Evolutionary conservation across 2,329 filamentous ascomycete species (phyloP), one percentile per base, ranked within the genome.

Genomic region (Arthroderma sp.): DNA sequence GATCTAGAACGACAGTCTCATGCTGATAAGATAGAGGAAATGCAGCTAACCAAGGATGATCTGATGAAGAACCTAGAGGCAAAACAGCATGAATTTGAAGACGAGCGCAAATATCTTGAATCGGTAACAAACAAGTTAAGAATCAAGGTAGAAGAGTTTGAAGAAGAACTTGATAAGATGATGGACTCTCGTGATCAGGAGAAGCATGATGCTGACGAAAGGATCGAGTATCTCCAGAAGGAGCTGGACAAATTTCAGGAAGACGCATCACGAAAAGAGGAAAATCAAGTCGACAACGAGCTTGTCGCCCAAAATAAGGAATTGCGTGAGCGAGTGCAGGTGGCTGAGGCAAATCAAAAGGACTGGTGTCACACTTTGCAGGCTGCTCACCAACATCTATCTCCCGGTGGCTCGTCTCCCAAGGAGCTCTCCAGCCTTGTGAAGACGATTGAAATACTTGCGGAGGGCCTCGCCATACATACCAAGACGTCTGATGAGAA

Each of bases 51-150:
- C 1, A 98, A 98, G 63, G 83, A 84, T 54, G 91, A 96, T 61
- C 76, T 98, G 6, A 79, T 98, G 65, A 82, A 86, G 52, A 98
- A 98, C 57, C 86, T 98, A 68, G 87, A 96, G 58, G 84, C 88
- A 8, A 77, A 93, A 52, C 86, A 95, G 63, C 79, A 78, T 28
- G 91, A 96, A 57, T 95, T 94, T 53, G 72, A 83, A 32, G 79
- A 81, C 41, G 89, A 96, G 62, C 78, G 91, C 34, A 86, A 83
- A 56, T 83, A 80, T 6, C 70, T 96, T 0, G 85, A 94, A 54
- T 72, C 77, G 10, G 88, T 96, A 59, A 80, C 91, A 46, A 82
- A 80, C 53, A 74, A 76, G 9, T 74, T 88, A 46, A 88, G 83
- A 57, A 72, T 80, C 44, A 83, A 81, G 43, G 70, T 91, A 0